Percentiles rank a stretch among this genome's conserved stretches.
These are phyloP conservation scores for Meyerozyma smithsonii DNA, from an alignment of 1,139 yeast species.

Conservation along the genomic window DNA sequence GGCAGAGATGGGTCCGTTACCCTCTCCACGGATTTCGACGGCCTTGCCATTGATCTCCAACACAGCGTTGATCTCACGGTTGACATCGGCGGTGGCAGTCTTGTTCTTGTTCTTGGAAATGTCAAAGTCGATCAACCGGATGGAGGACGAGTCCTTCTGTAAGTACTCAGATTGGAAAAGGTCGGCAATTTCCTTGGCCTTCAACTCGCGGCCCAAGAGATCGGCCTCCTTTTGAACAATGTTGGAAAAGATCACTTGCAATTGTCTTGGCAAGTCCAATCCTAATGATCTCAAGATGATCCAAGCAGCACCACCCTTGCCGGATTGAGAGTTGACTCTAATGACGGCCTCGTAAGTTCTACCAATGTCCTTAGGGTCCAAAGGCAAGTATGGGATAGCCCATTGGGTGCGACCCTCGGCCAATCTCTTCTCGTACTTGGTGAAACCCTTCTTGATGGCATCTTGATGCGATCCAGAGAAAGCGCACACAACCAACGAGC, in stretches of 20 bases:
- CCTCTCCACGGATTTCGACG: slow-evolving; percentile 29
- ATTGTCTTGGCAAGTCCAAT: slow-evolving; percentile 43
- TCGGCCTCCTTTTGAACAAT: slow-evolving; percentile 41
- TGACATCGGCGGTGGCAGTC: slow-evolving; percentile 13
- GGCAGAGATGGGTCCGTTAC: slow-evolving; percentile 48
- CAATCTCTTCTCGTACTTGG: slow-evolving; percentile 21
- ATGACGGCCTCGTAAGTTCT: slow-evolving; percentile 49
- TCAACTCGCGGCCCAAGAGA: slow-evolving; percentile 40
- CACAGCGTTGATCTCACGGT: slow-evolving; percentile 30
- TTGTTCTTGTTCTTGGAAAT: slow-evolving; percentile 21
- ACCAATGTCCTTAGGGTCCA: slow-evolving; percentile 47
- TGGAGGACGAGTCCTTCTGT: slow-evolving; percentile 16
- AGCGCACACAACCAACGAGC: slow-evolving; percentile 46
- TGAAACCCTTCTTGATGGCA: slow-evolving; percentile 47
- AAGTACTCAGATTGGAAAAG: slow-evolving; percentile 36
- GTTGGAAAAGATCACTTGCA: slow-evolving; percentile 39
- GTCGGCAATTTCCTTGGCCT: slow-evolving; percentile 35
- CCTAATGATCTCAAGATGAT: slow-evolving; percentile 43
- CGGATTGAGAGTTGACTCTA: slow-evolving; percentile 48
- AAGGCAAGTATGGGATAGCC: slow-evolving; percentile 46
- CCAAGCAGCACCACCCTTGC: slow-evolving; percentile 52
- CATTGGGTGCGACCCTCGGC: slow-evolving; percentile 25
- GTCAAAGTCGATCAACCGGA: slow-evolving; percentile 32
- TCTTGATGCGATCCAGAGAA: slow-evolving; percentile 49
- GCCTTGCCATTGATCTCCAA: slow-evolving; percentile 17